Evolutionary conservation across 2,329 filamentous ascomycete genomes (phyloP), one percentile per base, ranked within the genome.

Genomic region (Paecilomyces niveus): DNA sequence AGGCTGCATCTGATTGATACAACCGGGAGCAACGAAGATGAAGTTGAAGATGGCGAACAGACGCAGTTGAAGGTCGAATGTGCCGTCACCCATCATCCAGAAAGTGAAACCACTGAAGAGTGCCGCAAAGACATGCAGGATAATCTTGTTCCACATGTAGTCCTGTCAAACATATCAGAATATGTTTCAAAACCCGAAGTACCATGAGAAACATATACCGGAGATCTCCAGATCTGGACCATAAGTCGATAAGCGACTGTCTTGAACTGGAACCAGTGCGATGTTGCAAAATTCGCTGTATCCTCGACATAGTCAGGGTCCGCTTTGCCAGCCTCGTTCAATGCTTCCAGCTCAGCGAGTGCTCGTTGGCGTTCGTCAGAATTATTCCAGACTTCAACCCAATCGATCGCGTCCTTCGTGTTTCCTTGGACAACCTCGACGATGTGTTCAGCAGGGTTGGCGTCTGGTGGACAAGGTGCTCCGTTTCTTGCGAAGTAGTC

Each of bases 31-130:
- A 50, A 86, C 81, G 61, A 86, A 86, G 59, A 85, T 83, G 69
- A 86, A 86, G 66, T 85, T 83, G 75, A 86, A 85, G 54, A 86
- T 74, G 9, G 83, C 82, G 63, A 86, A 86, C 1, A 86, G 71
- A 45, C 80, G 77, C 31, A 83, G 70, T 66, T 85, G 83, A 18
- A 85, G 65, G 33, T 81, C 81, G 11, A 70, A 74, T 0, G 83
- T 75, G 0, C 75, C 78, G 55, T 81, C 68, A 0, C 82, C 82
- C 26, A 86, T 77, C 69, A 79, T 81, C 83, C 83, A 86, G 66
- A 86, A 86, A 0, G 80, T 80, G 62, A 86, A 86, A 1, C 83
- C 84, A 65, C 83, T 85, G 72, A 86, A 84, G 0, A 86, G 76
- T 0, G 79, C 82, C 0, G 78, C 79, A 13, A 75, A 72, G 22